Base-by-base conservation (phyloP, 2,329 filamentous ascomycete species). In the Knufia petricola region DNA sequence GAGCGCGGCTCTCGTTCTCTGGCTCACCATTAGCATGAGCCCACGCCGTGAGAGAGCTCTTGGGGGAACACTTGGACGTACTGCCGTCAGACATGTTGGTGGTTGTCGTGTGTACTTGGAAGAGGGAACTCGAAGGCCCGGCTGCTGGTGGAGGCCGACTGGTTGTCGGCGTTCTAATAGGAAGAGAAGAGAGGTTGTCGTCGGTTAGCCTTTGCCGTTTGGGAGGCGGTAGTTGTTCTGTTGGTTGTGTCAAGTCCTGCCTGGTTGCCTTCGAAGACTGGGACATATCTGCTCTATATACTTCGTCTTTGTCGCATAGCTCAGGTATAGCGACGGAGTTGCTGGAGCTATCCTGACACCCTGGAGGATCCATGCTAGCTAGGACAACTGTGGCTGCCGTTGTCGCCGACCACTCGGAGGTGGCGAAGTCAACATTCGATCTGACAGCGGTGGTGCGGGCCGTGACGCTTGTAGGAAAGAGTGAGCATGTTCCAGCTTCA, bases 1-100 rank as follows among this genome's bases (percentile, higher is more conserved):
- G 69, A 43, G 79, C 78, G 59, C 79, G 76, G 50, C 76, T 77
- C 61, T 81, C 72, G 60, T 82, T 82, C 57, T 80, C 79, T 82
- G 61, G 28, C 23, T 30, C 34, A 36, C 20, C 26, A 44, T 51
- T 31, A 38, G 42, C 32, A 51, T 30, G 50, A 61, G 66, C 81
- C 78, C 15, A 12, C 10, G 24, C 15, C 43, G 42, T 47, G 36
- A 44, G 38, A 34, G 24, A 15, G n/a, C 47, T 48, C 24, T 46
- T 47, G 36, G 46, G 38, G 31, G 24, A 15, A 13, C 47, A 48
- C 24, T 42, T 32, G 37, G 46, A 56, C 56, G 32, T 46, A 58
- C 56, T 52, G 53, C 56, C 56, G 48, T 58, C 56, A 41, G 56
- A 49, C 56, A 58, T 58, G 38, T 53, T 46, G 41, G 41, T 19